phyloP scores from a whole-genome alignment of 1,139 yeast genomes.

The Lodderomyces orthopsilosis region DNA sequence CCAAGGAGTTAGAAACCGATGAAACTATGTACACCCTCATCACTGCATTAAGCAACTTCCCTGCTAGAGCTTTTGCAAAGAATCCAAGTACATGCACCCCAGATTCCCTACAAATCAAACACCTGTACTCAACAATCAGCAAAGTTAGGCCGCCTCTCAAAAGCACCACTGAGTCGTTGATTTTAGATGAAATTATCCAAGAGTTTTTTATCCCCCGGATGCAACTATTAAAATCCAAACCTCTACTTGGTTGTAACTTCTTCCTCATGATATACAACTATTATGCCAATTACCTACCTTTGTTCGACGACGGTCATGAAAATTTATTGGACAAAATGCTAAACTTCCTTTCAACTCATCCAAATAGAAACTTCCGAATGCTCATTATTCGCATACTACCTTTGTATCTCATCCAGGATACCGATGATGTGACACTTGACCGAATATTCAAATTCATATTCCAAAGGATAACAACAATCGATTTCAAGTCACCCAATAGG shows the following conservation, averaged over 20 bases:
- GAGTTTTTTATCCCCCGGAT: conserved; percentile 14
- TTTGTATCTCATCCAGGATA: conserved; percentile 34
- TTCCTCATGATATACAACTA: conserved; percentile 46
- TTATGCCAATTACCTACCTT: conserved; percentile 38
- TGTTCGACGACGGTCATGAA: conserved; percentile 17
- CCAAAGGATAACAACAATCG: conserved; percentile 33
- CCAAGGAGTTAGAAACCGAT: conserved; percentile 11
- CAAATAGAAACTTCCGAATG: conserved; percentile 52
- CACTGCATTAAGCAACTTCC: conserved; percentile 41
- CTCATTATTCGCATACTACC: conserved; percentile 49
- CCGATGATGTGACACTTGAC: conserved; percentile 27
- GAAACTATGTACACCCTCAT: conserved; percentile 27
- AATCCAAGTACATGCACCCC: neutral
- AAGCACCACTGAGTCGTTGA: conserved; percentile 21
- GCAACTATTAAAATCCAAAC: conserved; percentile 14
- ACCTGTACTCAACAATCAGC: conserved; percentile 14
- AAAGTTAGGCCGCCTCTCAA: conserved; percentile 21
- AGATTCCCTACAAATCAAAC: neutral
- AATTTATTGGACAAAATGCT: conserved; percentile 16
- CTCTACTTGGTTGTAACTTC: conserved; percentile 39
- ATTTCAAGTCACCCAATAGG: conserved; percentile 25
- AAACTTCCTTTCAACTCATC: conserved; percentile 20
- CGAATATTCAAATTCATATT: conserved; percentile 36
- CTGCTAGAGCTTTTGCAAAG: conserved; percentile 20
- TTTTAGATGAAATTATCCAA: conserved; percentile 22